Evolutionary conservation across 2,329 filamentous ascomycete genomes (phyloP).

Genomic region (Aureobasidium sp.): DNA sequence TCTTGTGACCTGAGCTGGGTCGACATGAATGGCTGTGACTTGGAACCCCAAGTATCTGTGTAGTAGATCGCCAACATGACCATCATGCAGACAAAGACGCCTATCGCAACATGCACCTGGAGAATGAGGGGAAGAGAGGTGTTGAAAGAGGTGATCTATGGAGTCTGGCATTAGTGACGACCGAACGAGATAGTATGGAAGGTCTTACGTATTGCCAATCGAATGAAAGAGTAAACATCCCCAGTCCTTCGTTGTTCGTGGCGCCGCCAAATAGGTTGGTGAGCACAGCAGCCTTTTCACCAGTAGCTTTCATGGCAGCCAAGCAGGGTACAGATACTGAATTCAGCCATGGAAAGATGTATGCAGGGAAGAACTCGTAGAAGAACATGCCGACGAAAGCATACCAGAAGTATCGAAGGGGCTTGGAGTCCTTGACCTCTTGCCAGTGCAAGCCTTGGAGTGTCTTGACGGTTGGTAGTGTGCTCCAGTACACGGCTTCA

Average conservation of each 20-base stretch:
- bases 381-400: slow-evolving; percentile 40
- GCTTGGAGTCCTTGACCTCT: slow-evolving; percentile 42
- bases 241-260: slow-evolving; percentile 45
- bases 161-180: slow-evolving; percentile 1
- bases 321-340: slow-evolving; percentile 48
- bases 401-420: slow-evolving; percentile 46
- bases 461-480: slow-evolving; percentile 45
- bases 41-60: slow-evolving; percentile 40
- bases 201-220: slow-evolving; percentile 42
- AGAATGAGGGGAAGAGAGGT: slow-evolving; percentile 47
- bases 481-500: slow-evolving; percentile 50
- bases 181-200: not conserved
- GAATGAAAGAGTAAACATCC: slow-evolving; percentile 42
- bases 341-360: slow-evolving; percentile 49
- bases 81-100: slow-evolving; percentile 42
- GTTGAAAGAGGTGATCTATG: slow-evolving; percentile 44
- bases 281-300: slow-evolving; percentile 36
- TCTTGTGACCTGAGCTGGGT: slow-evolving; percentile 36
- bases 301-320: slow-evolving; percentile 44
- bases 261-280: slow-evolving; percentile 46
- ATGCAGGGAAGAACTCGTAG: slow-evolving; percentile 48
- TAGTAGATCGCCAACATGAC: slow-evolving; percentile 48
- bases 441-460: slow-evolving; percentile 50
- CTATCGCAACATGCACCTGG: slow-evolving; percentile 35
- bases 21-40: slow-evolving; percentile 48